A percentile compares a stretch with the other conserved stretches of the same genome.
These are phyloP conservation scores for Earliella scabrosa DNA, from an alignment of 1,284 basidiomycete species.

Conservation along the genomic window DNA sequence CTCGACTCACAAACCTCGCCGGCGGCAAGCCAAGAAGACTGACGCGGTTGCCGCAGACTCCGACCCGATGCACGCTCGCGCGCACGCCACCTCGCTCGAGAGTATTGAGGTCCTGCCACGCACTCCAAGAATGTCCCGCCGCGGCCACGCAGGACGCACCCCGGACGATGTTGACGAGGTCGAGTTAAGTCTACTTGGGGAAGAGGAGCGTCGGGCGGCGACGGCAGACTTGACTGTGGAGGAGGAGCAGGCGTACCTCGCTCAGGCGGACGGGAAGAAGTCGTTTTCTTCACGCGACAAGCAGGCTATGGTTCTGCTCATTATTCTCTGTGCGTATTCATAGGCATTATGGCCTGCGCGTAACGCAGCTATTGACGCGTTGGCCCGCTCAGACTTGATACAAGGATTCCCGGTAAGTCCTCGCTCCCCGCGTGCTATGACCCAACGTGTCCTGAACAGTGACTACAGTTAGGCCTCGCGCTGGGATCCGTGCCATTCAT, in stretches of 20 bases:
- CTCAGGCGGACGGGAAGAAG: conserved; percentile 42
- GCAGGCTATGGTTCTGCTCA: conserved; percentile 84
- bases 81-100: conserved; percentile 55
- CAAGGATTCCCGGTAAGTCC: conserved; percentile 93
- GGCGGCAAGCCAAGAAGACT: conserved; percentile 19
- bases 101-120: conserved; percentile 70
- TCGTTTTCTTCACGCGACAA: conserved; percentile 77
- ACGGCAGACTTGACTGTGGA: conserved; percentile 41
- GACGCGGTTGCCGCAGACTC: conserved; percentile 4
- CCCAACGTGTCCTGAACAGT: neutral
- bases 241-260: conserved; percentile 32
- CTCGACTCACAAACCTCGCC: conserved; percentile 19
- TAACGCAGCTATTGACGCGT: conserved; percentile 10
- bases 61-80: conserved; percentile 19
- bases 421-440: no score
- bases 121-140: conserved; percentile 51
- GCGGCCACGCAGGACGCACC: conserved; percentile 33
- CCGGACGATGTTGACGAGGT: conserved; percentile 51
- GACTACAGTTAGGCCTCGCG: conserved; percentile 2
- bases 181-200: conserved; percentile 65
- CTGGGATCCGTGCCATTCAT: conserved; percentile 94
- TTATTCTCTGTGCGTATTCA: conserved; percentile 81
- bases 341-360: neutral
- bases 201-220: conserved; percentile 57
- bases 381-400: conserved; percentile 72